These are phyloP conservation scores for Chaetoscypha palmicola DNA, from an alignment of 2,329 filamentous ascomycete genomes.

Conservation along the genomic window DNA sequence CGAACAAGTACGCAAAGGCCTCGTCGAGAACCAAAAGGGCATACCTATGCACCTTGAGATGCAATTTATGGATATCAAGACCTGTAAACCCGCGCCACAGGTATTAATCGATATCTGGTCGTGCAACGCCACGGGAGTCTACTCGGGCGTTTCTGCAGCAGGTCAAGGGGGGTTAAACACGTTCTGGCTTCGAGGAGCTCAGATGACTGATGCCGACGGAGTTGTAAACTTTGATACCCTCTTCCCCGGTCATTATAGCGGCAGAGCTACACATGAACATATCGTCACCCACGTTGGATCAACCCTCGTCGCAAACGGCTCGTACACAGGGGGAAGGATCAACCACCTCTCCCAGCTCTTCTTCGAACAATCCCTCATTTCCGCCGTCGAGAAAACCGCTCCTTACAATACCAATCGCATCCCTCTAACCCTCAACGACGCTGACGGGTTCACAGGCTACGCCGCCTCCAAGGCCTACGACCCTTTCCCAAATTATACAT, in stretches of 20 bases:
- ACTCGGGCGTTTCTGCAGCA: constrained; percentile 7
- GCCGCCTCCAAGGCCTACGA: constrained; percentile 39
- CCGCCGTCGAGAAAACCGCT: constrained; percentile 40
- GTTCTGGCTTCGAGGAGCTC: constrained; percentile 31
- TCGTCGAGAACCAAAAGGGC: constrained; percentile 40
- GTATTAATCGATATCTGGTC: constrained; percentile 47
- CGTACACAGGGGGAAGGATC: constrained; percentile 8
- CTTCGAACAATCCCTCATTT: constrained; percentile 56
- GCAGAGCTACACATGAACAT: constrained; percentile 34
- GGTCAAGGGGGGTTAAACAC: constrained; percentile 7
- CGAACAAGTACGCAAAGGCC: constrained; percentile 41
- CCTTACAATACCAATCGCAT: constrained; percentile 43
- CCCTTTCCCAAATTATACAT: constrained; percentile 50
- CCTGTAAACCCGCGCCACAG: constrained; percentile 42
- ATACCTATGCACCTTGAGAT: constrained; percentile 43
- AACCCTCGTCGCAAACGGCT: constrained; percentile 5
- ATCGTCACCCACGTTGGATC: constrained; percentile 7
- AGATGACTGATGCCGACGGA: constrained; percentile 35
- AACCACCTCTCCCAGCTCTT: constrained; percentile 47
- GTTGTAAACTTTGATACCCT: constrained; percentile 36
- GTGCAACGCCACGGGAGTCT: constrained; percentile 23
- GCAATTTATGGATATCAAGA: constrained; percentile 47
- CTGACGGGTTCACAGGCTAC: constrained; percentile 7
- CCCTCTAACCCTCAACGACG: constrained; percentile 2
- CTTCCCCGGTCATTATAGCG: constrained; percentile 41